These are phyloP conservation scores for Malus hybrid DNA, from an alignment of 331 rosid species.

Conservation along the genomic window DNA sequence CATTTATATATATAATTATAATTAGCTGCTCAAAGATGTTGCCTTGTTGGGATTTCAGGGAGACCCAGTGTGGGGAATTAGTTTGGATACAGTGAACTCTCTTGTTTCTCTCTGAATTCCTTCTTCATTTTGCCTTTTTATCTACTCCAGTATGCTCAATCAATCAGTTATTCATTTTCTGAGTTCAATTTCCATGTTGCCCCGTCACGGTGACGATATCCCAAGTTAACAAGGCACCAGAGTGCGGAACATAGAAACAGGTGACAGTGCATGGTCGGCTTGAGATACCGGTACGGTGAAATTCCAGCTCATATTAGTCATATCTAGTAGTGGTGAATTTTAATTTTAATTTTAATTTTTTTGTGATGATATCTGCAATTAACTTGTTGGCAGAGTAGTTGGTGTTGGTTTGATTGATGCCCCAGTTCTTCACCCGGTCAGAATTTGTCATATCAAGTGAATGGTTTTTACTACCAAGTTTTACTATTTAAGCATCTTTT, in stretches of 20 bases:
- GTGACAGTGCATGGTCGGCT: not conserved
- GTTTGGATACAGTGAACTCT: slow-evolving; percentile 67
- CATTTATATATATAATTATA: too few species aligned
- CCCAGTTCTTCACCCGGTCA: slow-evolving; percentile 93
- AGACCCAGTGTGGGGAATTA: slow-evolving; percentile 93
- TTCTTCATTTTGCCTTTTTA: slow-evolving; percentile 67
- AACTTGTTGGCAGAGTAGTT: slow-evolving; percentile 64
- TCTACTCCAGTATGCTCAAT: slow-evolving; percentile 60
- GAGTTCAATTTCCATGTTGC: not conserved
- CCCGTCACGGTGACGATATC: not conserved
- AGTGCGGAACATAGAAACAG: not conserved
- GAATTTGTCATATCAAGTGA: slow-evolving; percentile 20
- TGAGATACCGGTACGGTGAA: not conserved
- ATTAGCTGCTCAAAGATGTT: not conserved
- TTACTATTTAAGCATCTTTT: not conserved
- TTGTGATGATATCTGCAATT: slow-evolving; percentile 25
- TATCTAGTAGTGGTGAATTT: not conserved
- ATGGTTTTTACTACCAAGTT: not conserved
- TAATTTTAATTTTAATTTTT: not conserved
- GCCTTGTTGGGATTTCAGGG: slow-evolving; percentile 43
- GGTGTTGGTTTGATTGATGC: slow-evolving; percentile 67
- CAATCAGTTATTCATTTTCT: not conserved
- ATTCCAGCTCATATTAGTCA: too few species aligned
- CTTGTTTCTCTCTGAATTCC: slow-evolving; percentile 83
- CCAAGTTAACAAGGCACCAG: not conserved